Percentiles rank a stretch among this genome's conserved stretches.
Evolutionary conservation across 306 rosid species (phyloP).

Genomic region (Cercis canadensis): DNA sequence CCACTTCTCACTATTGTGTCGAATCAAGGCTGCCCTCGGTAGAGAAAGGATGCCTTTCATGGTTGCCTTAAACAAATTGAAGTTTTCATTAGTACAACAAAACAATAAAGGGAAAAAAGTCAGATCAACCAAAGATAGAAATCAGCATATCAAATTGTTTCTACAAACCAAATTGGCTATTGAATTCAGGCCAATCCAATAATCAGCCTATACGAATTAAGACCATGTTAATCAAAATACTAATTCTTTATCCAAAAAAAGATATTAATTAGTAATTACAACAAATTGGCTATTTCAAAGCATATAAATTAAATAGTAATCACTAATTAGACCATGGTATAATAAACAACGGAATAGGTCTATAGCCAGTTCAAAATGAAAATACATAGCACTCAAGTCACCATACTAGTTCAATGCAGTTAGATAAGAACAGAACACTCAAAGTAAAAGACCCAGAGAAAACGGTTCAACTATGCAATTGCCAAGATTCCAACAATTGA

Average conservation of each 20-base stretch:
- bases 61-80: conserved; percentile 59
- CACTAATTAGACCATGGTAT: neutral
- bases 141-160: no score
- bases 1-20: conserved; percentile 50
- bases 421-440: neutral
- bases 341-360: conserved; percentile 1
- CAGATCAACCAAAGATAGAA: neutral
- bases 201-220: conserved; percentile 4
- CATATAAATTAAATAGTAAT: neutral
- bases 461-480: neutral
- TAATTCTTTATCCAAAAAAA: no score
- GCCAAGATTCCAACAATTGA: neutral
- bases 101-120: conserved; percentile 13
- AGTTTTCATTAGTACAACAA: conserved; percentile 10
- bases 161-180: neutral
- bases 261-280: neutral
- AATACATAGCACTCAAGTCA: neutral
- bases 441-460: neutral
- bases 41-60: conserved; percentile 71
- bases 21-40: conserved; percentile 59
- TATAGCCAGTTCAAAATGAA: neutral
- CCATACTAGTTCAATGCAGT: neutral
- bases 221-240: neutral
- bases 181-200: neutral
- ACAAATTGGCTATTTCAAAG: neutral